Evolutionary conservation across 768 basidiomycete species (phyloP).

Genomic region (Amanita thiersii): DNA sequence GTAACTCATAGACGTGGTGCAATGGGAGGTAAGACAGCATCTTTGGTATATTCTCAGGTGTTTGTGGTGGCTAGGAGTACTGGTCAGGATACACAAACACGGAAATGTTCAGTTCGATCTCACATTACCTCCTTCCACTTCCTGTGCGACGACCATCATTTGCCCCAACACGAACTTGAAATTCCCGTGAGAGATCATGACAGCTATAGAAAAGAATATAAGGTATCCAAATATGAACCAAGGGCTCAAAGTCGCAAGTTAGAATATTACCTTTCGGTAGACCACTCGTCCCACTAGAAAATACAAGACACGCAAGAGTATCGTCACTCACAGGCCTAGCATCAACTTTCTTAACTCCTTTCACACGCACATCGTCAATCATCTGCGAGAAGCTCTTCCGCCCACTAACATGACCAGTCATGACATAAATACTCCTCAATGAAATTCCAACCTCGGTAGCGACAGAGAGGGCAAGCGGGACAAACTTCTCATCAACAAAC

Average conservation of each 20-base stretch:
- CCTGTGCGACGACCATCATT: conserved; percentile 20
- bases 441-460: conserved; percentile 27
- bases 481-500: conserved; percentile 25
- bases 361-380: conserved; percentile 28
- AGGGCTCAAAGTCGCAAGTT: no score
- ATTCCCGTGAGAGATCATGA: conserved; percentile 69
- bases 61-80: conserved; percentile 26
- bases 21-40: conserved; percentile 56
- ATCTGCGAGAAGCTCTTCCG: conserved; percentile 36
- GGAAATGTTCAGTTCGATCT: conserved; percentile 10
- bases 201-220: no score
- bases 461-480: conserved; percentile 21
- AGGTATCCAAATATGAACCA: no score
- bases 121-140: conserved; percentile 29
- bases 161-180: conserved; percentile 38
- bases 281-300: conserved; percentile 76
- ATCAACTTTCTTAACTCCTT: conserved; percentile 29
- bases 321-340: conserved; percentile 38
- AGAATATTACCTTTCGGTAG: conserved; percentile 65
- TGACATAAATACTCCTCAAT: conserved; percentile 37
- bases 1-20: conserved; percentile 62
- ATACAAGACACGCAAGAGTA: conserved; percentile 62
- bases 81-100: neutral
- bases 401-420: conserved; percentile 34
- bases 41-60: conserved; percentile 38